A percentile compares a stretch with the other conserved stretches of the same genome.
Conservation (phyloP, 345 rosid species). For the Physaria fendleri region DNA sequence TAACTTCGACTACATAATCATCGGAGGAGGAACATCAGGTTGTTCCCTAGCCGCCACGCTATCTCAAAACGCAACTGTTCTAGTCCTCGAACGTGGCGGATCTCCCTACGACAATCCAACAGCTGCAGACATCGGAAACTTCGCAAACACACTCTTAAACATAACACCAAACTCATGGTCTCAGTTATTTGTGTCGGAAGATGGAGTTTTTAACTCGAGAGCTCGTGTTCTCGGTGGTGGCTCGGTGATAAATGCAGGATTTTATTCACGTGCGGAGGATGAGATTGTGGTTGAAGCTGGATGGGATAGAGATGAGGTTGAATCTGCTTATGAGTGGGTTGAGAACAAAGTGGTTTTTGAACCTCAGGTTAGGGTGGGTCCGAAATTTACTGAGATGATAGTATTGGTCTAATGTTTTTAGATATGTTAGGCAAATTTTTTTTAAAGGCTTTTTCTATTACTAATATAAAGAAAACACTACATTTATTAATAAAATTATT, state of each 20-base stretch:
- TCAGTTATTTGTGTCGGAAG: slow-evolving; percentile 58
- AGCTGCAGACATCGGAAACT: slow-evolving; percentile 36
- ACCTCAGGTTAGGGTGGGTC: too few species aligned
- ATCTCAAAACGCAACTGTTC: slow-evolving; percentile 42
- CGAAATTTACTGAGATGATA: too few species aligned
- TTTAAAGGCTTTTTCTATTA: too few species aligned
- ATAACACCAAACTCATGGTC: slow-evolving; percentile 40
- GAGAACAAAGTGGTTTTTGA: slow-evolving; percentile 50
- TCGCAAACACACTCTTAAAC: slow-evolving; percentile 32
- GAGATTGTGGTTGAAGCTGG: slow-evolving; percentile 29
- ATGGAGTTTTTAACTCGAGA: slow-evolving; percentile 59
- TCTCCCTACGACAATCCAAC: slow-evolving; percentile 32
- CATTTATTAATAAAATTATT: too few species aligned
- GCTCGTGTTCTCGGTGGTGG: slow-evolving; percentile 78
- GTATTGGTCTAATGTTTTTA: too few species aligned
- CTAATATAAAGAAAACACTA: too few species aligned
- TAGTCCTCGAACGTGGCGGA: slow-evolving; percentile 58
- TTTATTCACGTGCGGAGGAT: slow-evolving; percentile 45
- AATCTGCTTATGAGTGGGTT: slow-evolving; percentile 57
- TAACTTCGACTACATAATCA: slow-evolving; percentile 50
- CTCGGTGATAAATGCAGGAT: slow-evolving; percentile 63
- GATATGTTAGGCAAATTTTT: too few species aligned
- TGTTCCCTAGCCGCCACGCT: slow-evolving; percentile 75
- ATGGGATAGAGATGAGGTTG: slow-evolving; percentile 37
- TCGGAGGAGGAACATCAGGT: slow-evolving; percentile 78